These are phyloP conservation scores for Salvia miltiorrhiza DNA, from an alignment of 257 asterid genomes.

Conservation along the genomic window DNA sequence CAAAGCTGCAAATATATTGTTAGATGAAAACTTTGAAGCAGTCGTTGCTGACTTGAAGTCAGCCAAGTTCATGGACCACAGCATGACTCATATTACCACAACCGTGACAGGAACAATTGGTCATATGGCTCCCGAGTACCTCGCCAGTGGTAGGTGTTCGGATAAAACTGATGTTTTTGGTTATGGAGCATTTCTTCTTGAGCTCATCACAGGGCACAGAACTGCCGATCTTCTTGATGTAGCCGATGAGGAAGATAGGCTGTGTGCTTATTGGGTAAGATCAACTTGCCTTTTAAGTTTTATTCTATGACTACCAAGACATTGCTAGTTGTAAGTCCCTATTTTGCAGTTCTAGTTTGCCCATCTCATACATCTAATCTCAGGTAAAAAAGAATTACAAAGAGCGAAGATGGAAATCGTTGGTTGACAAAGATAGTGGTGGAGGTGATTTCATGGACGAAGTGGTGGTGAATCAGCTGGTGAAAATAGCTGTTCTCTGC, in stretches of 20 bases:
- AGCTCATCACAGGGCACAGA: conserved; percentile 10
- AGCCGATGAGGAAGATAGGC: background rate
- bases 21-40: conserved; percentile 13
- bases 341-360: no score
- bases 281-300: background rate
- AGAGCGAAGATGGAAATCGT: background rate
- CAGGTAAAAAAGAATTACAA: background rate
- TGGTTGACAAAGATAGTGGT: background rate
- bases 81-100: background rate
- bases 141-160: background rate
- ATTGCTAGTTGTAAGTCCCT: no score
- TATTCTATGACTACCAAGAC: no score
- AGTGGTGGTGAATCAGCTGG: background rate
- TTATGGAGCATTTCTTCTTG: conserved; percentile 23
- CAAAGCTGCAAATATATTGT: conserved; percentile 7
- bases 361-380: background rate
- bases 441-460: background rate
- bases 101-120: background rate
- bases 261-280: background rate
- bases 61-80: background rate
- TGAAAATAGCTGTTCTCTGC: background rate
- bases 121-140: conserved; percentile 14
- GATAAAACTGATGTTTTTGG: conserved; percentile 7
- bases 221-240: background rate
- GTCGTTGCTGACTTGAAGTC: background rate